Evolutionary conservation across 306 rosid genomes (phyloP).

Genomic region (Pterocarpus macrocarpus): DNA sequence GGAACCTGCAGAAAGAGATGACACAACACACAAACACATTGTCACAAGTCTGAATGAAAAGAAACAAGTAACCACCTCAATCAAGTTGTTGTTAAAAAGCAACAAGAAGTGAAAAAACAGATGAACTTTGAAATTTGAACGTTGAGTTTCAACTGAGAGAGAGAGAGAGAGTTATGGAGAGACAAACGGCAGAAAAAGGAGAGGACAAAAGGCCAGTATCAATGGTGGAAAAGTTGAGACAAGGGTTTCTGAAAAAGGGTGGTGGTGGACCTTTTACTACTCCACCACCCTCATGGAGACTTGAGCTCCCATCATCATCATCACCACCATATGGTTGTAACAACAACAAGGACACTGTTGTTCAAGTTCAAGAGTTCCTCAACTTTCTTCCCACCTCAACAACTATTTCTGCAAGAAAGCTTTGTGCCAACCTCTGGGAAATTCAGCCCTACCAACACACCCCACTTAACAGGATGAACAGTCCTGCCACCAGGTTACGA

Average conservation of each 20-base stretch:
- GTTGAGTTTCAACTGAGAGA: background rate
- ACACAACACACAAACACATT: conserved; percentile 11
- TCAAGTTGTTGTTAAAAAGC: background rate
- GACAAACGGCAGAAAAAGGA: conserved; percentile 41
- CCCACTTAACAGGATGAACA: conserved; percentile 59
- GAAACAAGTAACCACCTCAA: background rate
- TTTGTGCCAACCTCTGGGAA: conserved; percentile 81
- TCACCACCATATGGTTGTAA: conserved; percentile 23
- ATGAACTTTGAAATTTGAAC: conserved; percentile 47
- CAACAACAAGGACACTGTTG: background rate
- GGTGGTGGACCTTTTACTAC: conserved; percentile 52
- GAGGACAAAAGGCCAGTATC: conserved; percentile 42
- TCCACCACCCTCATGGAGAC: conserved; percentile 87
- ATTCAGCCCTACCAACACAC: conserved; percentile 57
- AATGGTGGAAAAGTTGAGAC: conserved; percentile 67
- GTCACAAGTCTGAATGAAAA: conserved; percentile 14
- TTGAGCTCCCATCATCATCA: conserved; percentile 50
- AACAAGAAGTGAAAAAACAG: background rate
- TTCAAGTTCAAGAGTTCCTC: conserved; percentile 53
- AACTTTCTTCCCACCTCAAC: conserved; percentile 46
- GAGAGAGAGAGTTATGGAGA: background rate
- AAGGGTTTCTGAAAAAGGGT: conserved; percentile 57
- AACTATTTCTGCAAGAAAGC: conserved; percentile 74
- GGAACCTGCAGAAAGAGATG: background rate
- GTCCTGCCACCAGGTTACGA: conserved; percentile 41